Evolutionary conservation across 352 stramenopile species (phyloP).

Genomic region (Aphanomyces invadans): DNA sequence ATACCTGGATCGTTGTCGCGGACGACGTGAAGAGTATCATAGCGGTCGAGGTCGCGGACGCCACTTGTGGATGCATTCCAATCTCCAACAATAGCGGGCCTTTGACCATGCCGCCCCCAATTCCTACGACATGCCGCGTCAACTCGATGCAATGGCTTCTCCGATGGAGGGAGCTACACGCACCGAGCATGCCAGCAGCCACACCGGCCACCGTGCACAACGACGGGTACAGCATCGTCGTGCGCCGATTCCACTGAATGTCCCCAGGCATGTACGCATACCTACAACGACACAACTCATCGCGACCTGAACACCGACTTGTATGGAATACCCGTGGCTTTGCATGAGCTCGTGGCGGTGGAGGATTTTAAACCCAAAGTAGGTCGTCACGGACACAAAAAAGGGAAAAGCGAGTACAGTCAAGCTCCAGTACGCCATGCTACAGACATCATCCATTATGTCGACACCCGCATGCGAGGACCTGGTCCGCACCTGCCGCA

Average conservation of each 20-base stretch:
- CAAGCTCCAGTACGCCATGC: slow-evolving; percentile 56
- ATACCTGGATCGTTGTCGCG: slow-evolving; percentile 83
- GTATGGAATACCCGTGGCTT: slow-evolving; percentile 29
- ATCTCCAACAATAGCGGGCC: slow-evolving; percentile 86
- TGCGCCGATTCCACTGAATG: slow-evolving; percentile 89
- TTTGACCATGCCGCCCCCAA: slow-evolving; percentile 89
- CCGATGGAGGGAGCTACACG: no score
- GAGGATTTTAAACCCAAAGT: slow-evolving; percentile 65
- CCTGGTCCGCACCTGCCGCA: slow-evolving; percentile 35
- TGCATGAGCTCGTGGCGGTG: slow-evolving; percentile 52
- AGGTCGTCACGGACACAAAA: slow-evolving; percentile 59
- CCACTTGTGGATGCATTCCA: slow-evolving; percentile 79
- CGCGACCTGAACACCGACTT: background rate
- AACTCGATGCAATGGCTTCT: background rate
- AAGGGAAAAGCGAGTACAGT: slow-evolving; percentile 58
- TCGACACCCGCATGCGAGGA: no score
- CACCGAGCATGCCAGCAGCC: slow-evolving; percentile 50
- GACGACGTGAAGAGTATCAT: slow-evolving; percentile 94
- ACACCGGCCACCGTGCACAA: slow-evolving; percentile 65
- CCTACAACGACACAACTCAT: slow-evolving; percentile 24
- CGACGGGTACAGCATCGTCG: slow-evolving; percentile 78
- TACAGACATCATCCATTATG: no score
- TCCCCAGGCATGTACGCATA: slow-evolving; percentile 95
- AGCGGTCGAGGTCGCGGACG: slow-evolving; percentile 80
- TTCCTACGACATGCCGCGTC: slow-evolving; percentile 43